Evolutionary conservation across 2,329 filamentous ascomycete genomes (phyloP), one percentile per base, ranked within the genome.

Genomic region (Elsinoe australis): DNA sequence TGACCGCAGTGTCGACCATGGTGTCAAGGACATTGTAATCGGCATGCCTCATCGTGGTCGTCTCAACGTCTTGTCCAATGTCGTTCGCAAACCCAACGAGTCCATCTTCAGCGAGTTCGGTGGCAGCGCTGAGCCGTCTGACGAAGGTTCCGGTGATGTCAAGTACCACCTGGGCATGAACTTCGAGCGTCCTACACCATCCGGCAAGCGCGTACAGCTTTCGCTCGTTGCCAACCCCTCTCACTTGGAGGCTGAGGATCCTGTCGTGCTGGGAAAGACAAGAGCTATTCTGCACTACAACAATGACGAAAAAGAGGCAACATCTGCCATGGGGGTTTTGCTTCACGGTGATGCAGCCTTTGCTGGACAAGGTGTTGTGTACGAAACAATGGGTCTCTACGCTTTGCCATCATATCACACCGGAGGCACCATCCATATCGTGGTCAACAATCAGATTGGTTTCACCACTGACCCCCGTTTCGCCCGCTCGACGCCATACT

Each of bases 151-250:
- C 51, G 92, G 92, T 61, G 92, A 98, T 67, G 92, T 98, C 70
- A 98, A 98, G 72, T 98, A 98, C 73, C 92, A 98, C 73, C 75
- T 98, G 61, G 92, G 92, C 64, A 98, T 98, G 92, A 98, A 98
- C 76, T 98, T 98, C 59, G 92, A 98, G 74, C 87, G 92, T 54
- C 92, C 92, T 48, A 98, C 92, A 7, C 92, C 92, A 51, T 96
- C 90, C 34, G 92, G 92, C 60, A 96, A 96, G 79, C 92, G 92
- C 55, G 92, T 98, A n/a, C 92, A 98, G 73, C 81, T 98, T 48
- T 98, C 92, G 53, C 80, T 98, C 44, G 92, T 98, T 52, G 92
- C 92, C 71, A 98, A 98, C 69, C 92, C 92, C 31, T 98, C 92
- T 49, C 92, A 98, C 76, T 74, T 98, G 62, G 92, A 98, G 71